Evolutionary conservation across 257 asterid species (phyloP), one percentile per base, ranked within the genome.

Genomic region (Rauvolfia tetraphylla): DNA sequence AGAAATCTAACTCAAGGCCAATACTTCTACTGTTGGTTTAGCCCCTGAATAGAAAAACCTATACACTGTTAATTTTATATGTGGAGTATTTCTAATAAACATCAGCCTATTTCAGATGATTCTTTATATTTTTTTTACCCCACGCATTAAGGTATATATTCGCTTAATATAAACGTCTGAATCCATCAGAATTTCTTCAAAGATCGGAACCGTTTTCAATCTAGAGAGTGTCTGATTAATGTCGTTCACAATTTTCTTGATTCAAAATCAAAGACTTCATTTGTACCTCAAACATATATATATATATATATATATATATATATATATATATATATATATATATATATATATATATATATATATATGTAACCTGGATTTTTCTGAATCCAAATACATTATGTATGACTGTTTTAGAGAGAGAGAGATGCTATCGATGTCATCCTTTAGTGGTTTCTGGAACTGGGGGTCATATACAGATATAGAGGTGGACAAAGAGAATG

Each of bases 401-500:
- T 46, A 23, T 33, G 6, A 34, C 29, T 17, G 46, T 65, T 27
- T 34, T 12, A 15, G 31, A 6, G 27, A 33, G 42, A 34, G 38
- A 46, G 10, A 2, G 11, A 33, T 39, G n/a, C 72, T 46, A 75
- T 63, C 54, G 63, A 62, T 75, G 34, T 44, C 29, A 42, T 29
- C 38, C 23, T 62, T 31, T 29, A 29, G 49, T 51, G 34, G 51
- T 22, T 53, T 42, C 49, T 61, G 78, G 62, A 62, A n/a, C 23
- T 70, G 61, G 44, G 61, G 48, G 57, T 57, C 49, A 38, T n/a
- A 7, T 73, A 23, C 11, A 23, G 7, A 2, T 34, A 39, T 54
- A 11, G 57, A 72, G 49, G 56, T 14, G 74, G 80, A 77, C 80
- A 77, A 70, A 68, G 65, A 27, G 76, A 76, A 76, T 68, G 38